Percentiles rank a stretch among this genome's conserved stretches.
Conservation (phyloP, 2,329 filamentous ascomycete genomes). For the Colletotrichum trifolii region DNA sequence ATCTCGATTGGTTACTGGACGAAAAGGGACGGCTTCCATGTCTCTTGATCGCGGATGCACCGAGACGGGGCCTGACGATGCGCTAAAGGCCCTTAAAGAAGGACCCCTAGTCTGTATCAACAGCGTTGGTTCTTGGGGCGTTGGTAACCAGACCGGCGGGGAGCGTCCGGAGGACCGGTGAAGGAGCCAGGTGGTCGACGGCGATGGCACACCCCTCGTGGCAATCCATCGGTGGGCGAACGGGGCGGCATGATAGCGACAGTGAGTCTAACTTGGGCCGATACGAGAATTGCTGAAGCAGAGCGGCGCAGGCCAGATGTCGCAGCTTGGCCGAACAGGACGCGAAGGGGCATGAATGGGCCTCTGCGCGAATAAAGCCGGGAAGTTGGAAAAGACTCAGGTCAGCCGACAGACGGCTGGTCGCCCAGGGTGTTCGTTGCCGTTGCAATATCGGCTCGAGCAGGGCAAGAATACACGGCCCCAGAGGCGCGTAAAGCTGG, state of each 20-base stretch:
- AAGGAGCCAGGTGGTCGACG: conserved; percentile 22
- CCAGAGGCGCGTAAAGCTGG: not conserved
- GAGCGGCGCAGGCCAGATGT: conserved; percentile 1
- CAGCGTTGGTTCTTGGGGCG: conserved; percentile 19
- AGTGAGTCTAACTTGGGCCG: conserved; percentile 6
- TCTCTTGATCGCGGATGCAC: conserved; percentile 36
- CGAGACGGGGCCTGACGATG: conserved; percentile 33
- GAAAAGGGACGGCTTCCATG: conserved; percentile 1
- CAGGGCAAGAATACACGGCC: conserved; percentile 30
- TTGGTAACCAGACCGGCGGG: not conserved
- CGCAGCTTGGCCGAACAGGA: conserved; percentile 4
- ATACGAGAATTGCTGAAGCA: conserved; percentile 25
- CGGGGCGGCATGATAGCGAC: conserved; percentile 6
- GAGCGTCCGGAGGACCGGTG: conserved; percentile 6
- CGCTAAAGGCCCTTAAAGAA: conserved; percentile 31
- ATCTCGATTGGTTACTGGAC: conserved; percentile 14
- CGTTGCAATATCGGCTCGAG: not conserved
- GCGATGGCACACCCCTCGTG: conserved; percentile 1
- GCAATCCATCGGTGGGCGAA: conserved; percentile 9
- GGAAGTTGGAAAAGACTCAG: not conserved
- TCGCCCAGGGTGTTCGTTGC: conserved; percentile 11
- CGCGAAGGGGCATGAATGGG: conserved; percentile 8
- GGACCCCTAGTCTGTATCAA: conserved; percentile 34
- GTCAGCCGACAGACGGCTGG: conserved; percentile 14
- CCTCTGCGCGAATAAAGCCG: conserved; percentile 1